Percentiles rank a stretch among this genome's conserved stretches.
These are phyloP conservation scores for Eustoma russellianum DNA, from an alignment of 257 asterid genomes.

Conservation along the genomic window DNA sequence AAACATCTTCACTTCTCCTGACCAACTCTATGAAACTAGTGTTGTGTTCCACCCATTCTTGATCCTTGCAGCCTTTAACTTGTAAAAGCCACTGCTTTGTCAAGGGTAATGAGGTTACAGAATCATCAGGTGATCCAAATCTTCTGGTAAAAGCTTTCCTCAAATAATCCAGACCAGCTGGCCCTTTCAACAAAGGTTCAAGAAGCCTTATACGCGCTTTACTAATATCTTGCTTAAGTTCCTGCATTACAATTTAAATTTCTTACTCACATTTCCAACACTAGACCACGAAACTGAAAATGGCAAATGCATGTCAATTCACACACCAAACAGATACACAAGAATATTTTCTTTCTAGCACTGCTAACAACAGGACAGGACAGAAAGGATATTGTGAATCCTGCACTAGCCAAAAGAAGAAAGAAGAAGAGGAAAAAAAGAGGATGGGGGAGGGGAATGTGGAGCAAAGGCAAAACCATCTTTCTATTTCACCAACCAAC, in stretches of 20 bases:
- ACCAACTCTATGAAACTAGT: slow-evolving; percentile 27
- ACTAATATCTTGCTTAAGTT: slow-evolving; percentile 78
- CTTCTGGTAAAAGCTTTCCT: slow-evolving; percentile 58
- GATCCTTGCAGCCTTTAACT: slow-evolving; percentile 37
- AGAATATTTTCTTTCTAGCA: too few relatives aligned
- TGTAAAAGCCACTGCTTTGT: slow-evolving; percentile 58
- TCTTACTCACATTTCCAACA: too few relatives aligned
- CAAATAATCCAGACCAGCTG: slow-evolving; percentile 66
- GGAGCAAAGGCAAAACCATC: too few relatives aligned
- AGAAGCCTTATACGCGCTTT: slow-evolving; percentile 67
- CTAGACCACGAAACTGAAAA: background rate
- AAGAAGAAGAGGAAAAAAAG: too few relatives aligned
- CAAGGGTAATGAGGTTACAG: slow-evolving; percentile 43
- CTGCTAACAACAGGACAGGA: too few relatives aligned
- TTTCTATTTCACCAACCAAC: too few relatives aligned
- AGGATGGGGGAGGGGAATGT: too few relatives aligned
- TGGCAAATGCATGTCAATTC: background rate
- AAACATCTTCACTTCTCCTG: slow-evolving; percentile 21
- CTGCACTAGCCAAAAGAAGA: too few relatives aligned
- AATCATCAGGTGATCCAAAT: slow-evolving; percentile 67
- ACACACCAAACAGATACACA: too few relatives aligned
- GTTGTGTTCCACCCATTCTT: slow-evolving; percentile 65
- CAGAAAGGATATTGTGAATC: too few relatives aligned
- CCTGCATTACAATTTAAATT: slow-evolving; percentile 24
- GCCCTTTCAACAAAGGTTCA: slow-evolving; percentile 77